Percentiles rank a stretch among this genome's conserved stretches.
phyloP scores from a whole-genome alignment of 495 filamentous ascomycete genomes.

The Xylaria acuta region DNA sequence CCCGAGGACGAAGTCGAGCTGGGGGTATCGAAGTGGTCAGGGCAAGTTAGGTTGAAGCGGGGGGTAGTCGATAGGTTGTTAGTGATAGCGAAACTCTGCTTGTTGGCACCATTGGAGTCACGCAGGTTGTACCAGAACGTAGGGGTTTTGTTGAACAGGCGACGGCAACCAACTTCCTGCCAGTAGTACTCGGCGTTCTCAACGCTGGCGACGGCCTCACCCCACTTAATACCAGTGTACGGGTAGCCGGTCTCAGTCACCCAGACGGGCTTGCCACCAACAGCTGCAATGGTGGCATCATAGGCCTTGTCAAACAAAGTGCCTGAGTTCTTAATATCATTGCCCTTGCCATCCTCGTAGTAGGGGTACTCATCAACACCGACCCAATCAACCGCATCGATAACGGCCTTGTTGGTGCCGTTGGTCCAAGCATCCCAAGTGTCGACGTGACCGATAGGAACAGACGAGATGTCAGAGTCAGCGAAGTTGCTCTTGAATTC shows the following conservation, averaged over 20 bases:
- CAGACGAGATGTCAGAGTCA: constrained; percentile 37
- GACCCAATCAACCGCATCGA: constrained; percentile 56
- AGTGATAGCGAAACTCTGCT: constrained; percentile 53
- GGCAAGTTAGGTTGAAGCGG: constrained; percentile 66
- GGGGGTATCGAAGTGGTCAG: constrained; percentile 45
- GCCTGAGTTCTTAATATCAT: constrained; percentile 50
- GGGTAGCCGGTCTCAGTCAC: constrained; percentile 62
- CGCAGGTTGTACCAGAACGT: constrained; percentile 67
- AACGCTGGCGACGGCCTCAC: constrained; percentile 62
- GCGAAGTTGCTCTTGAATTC: constrained; percentile 50
- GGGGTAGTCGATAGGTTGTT: constrained; percentile 61
- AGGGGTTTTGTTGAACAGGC: constrained; percentile 68
- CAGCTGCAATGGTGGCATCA: constrained; percentile 39
- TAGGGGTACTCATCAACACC: constrained; percentile 61
- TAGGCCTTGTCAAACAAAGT: constrained; percentile 51
- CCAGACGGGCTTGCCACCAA: constrained; percentile 56
- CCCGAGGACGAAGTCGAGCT: constrained; percentile 25
- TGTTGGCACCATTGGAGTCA: constrained; percentile 54
- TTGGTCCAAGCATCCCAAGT: constrained; percentile 58
- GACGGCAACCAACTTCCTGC: constrained; percentile 71
- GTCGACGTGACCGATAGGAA: constrained; percentile 59
- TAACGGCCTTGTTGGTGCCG: constrained; percentile 52
- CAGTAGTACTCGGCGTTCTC: constrained; percentile 75
- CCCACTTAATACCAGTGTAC: constrained; percentile 49
- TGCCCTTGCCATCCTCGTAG: constrained; percentile 54